phyloP scores from a whole-genome alignment of 331 rosid genomes.

The Malus hybrid region DNA sequence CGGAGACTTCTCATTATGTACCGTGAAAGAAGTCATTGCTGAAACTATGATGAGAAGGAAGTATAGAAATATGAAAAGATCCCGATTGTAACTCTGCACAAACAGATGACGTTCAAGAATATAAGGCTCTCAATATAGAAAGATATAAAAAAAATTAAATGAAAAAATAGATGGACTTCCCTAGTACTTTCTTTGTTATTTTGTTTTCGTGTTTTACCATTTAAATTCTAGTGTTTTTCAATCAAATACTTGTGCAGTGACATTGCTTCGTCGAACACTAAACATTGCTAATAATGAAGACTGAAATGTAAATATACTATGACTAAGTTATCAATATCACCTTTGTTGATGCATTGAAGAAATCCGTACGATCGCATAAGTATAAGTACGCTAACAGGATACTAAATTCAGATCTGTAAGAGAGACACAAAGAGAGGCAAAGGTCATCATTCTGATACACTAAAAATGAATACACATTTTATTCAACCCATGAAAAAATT shows the following conservation, averaged over 20 bases:
- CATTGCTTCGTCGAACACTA: not conserved
- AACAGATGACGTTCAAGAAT: conserved; percentile 7
- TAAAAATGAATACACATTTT: not conserved
- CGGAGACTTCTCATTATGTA: conserved; percentile 80
- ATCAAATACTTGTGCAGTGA: not conserved
- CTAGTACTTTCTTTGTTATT: not conserved
- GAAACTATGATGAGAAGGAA: conserved; percentile 88
- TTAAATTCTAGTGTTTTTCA: not conserved
- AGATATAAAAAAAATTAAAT: not conserved
- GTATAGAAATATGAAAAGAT: conserved; percentile 80
- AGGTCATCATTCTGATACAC: conserved; percentile 19
- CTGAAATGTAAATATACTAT: not conserved
- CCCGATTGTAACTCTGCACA: conserved; percentile 93
- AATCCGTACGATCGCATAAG: conserved; percentile 83
- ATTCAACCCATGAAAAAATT: not conserved
- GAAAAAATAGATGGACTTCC: not conserved
- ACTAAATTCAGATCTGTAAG: conserved; percentile 76
- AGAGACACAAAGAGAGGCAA: not conserved
- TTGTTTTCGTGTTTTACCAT: too few species aligned
- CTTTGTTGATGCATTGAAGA: conserved; percentile 71
- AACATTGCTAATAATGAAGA: not conserved
- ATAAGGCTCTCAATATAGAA: not conserved
- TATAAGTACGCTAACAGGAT: conserved; percentile 63
- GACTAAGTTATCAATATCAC: conserved; percentile 22
- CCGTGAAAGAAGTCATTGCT: conserved; percentile 72